A percentile compares a stretch with the other conserved stretches of the same genome.
Conservation (phyloP, 768 basidiomycete species). For the Russula emetica region DNA sequence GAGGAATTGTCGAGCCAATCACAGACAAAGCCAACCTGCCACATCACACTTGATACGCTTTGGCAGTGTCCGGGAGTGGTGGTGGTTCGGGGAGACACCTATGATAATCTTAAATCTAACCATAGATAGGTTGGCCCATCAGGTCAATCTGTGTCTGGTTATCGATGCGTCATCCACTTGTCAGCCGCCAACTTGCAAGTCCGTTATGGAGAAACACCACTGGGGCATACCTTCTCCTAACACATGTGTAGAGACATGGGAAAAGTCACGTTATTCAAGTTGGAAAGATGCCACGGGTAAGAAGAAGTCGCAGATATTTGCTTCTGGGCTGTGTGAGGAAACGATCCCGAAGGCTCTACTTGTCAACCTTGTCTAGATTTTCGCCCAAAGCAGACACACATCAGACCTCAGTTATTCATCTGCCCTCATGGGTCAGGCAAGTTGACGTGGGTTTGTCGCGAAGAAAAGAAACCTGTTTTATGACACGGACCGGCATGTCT, state of each 20-base stretch:
- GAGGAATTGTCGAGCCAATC: conserved; percentile 32
- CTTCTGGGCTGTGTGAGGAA: conserved; percentile 48
- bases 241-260: conserved; percentile 21
- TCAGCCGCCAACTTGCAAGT: background rate
- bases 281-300: conserved; percentile 37
- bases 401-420: background rate
- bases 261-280: conserved; percentile 37
- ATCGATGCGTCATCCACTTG: conserved; percentile 39
- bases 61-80: conserved; percentile 40
- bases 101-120: conserved; percentile 33
- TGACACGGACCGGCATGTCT: background rate
- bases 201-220: background rate
- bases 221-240: too few relatives aligned
- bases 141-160: conserved; percentile 38
- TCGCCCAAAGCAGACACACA: background rate
- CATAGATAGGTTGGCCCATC: conserved; percentile 28
- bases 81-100: conserved; percentile 39
- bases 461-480: background rate
- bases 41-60: conserved; percentile 30
- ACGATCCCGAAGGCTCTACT: conserved; percentile 43
- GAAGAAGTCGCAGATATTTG: conserved; percentile 45
- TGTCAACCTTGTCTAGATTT: background rate
- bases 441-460: background rate
- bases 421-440: background rate
- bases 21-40: conserved; percentile 37